These are phyloP conservation scores for Cicer judaicum DNA, from an alignment of 306 rosid genomes.

Conservation along the genomic window DNA sequence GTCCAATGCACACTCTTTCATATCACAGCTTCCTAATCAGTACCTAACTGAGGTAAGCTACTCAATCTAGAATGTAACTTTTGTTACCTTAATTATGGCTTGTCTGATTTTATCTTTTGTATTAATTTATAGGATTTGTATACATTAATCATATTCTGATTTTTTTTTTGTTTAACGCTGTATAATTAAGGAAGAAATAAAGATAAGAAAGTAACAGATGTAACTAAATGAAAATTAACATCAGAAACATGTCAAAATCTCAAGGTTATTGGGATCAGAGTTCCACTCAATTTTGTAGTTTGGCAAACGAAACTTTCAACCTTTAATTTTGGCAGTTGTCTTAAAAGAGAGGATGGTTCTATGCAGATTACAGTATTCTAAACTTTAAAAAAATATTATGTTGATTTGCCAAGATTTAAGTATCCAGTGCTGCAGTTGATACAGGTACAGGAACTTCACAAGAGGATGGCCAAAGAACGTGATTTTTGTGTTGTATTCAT, in stretches of 20 bases:
- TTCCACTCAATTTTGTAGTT: not conserved
- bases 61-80: constrained; percentile 30
- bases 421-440: too few species aligned
- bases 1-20: constrained; percentile 82
- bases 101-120: constrained; percentile 9
- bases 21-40: constrained; percentile 77
- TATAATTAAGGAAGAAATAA: not conserved
- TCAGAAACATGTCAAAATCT: not conserved
- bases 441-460: too few species aligned
- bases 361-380: too few species aligned
- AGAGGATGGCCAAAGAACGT: too few species aligned
- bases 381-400: too few species aligned
- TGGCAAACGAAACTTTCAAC: too few species aligned
- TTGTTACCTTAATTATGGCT: not conserved
- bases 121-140: not conserved
- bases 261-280: not conserved
- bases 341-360: too few species aligned
- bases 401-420: too few species aligned
- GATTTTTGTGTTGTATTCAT: not conserved
- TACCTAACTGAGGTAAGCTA: constrained; percentile 75
- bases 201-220: not conserved
- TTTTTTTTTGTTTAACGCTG: not conserved
- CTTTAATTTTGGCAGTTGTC: too few species aligned
- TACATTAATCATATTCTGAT: constrained; percentile 30
- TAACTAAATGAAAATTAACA: not conserved